A percentile compares a stretch with the other conserved stretches of the same genome.
phyloP scores from a whole-genome alignment of 2,329 filamentous ascomycete species.

The Aureobasidium sp. region DNA sequence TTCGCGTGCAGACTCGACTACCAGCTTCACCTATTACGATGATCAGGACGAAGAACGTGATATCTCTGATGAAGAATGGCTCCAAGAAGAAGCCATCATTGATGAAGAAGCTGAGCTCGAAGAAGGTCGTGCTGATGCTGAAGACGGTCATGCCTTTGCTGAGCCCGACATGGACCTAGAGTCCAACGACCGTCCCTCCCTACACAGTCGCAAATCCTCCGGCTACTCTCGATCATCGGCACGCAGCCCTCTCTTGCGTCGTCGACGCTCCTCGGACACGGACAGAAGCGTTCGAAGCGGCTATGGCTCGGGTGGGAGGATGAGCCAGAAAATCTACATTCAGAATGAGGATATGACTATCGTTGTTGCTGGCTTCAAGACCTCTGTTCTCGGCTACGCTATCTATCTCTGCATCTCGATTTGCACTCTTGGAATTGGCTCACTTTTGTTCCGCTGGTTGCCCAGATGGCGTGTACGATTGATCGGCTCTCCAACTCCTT shows the following conservation, averaged over 20 bases:
- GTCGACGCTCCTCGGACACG: conserved; percentile 63
- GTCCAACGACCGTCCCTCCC: conserved; percentile 23
- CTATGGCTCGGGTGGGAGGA: conserved; percentile 53
- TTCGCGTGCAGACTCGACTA: conserved; percentile 69
- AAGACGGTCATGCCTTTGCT: conserved; percentile 36
- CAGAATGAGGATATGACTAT: conserved; percentile 89
- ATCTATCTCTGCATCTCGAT: conserved; percentile 65
- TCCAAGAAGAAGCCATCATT: conserved; percentile 43
- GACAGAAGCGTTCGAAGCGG: conserved; percentile 59
- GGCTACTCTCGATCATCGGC: conserved; percentile 37
- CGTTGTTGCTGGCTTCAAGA: conserved; percentile 84
- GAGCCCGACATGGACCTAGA: conserved; percentile 39
- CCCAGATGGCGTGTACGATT: conserved; percentile 78
- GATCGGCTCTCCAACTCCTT: conserved; percentile 59
- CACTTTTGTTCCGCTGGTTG: conserved; percentile 81
- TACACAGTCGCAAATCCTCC: conserved; percentile 57
- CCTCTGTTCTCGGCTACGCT: conserved; percentile 60
- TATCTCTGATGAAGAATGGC: conserved; percentile 35
- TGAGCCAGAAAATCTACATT: conserved; percentile 88
- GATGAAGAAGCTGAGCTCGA: conserved; percentile 38
- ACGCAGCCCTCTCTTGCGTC: conserved; percentile 59
- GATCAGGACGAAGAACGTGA: conserved; percentile 59
- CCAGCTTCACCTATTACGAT: conserved; percentile 84
- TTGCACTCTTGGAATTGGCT: conserved; percentile 68
- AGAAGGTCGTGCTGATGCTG: conserved; percentile 29